Base-by-base conservation (phyloP, 1,139 yeast genomes). In the Zygosaccharomyces pseudobailii region DNA sequence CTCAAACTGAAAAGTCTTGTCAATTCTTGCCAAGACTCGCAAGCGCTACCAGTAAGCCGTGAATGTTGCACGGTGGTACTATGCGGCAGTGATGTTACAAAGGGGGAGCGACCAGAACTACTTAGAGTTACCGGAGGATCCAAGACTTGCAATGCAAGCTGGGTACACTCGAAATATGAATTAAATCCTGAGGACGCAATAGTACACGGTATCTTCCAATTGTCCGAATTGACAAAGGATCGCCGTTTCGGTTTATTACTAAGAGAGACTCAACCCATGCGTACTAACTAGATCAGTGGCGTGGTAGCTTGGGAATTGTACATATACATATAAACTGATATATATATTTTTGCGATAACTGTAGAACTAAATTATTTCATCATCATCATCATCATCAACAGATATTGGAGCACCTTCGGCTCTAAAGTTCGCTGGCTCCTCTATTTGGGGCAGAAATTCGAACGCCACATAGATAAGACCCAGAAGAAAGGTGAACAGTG, bases 71-170 rank as follows among this genome's bases (percentile, higher is more conserved):
- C 97, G 3, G 78, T 90, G 43, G 73, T 81, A 35, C 69, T 86
- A 42, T 74, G 81, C 49, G 71, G 72, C 33, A 69, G 69, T 24
- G 71, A 68, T 42, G 63, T 68, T 28, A 21, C 43, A 19, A 60
- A 67, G 8, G 69, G 71, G 37, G 78, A 75, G 23, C 71, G 69
- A 55, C 75, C 78, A 13, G 92, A 86, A 63, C 72, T 86, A 23
- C 68, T 89, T 50, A 79, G 95, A 64, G 75, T 90, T 55, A 80
- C 94, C 34, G 97, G 96, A 40, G 95, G 95, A 42, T 66, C 72
- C 39, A 75, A 77, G 57, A 75, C 82, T 20, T 72, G 80, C 49
- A 76, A 79, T 47, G 89, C 96, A 55, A 81, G 89, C 55, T 90
- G 94, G 89, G 84, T 87, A 43, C 96, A 89, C 64, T 87, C 96